Conservation (phyloP, 1,284 basidiomycete genomes). For the Irpex rosettiformis region DNA sequence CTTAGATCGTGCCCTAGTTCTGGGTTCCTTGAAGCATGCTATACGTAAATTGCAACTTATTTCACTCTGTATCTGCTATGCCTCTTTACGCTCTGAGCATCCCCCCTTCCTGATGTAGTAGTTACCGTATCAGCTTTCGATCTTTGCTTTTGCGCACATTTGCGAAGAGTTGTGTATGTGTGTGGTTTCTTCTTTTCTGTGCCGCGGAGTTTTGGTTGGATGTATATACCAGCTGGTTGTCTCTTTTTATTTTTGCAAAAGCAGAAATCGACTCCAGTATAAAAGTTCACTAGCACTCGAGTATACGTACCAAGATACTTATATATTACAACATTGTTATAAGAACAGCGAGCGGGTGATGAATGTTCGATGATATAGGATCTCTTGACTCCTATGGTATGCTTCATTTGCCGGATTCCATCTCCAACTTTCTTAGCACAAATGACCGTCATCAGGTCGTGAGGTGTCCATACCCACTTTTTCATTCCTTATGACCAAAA, state of each 20-base stretch:
- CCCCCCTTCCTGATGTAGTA: too few relatives aligned
- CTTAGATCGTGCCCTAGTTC: neutral
- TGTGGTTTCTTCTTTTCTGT: neutral
- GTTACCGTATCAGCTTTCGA: neutral
- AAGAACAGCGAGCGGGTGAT: neutral
- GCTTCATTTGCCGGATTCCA: too few relatives aligned
- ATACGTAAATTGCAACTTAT: too few relatives aligned
- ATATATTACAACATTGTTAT: neutral
- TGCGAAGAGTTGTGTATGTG: neutral
- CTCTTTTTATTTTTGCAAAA: neutral
- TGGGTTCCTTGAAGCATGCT: too few relatives aligned
- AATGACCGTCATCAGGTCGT: too few relatives aligned
- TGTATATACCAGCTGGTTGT: neutral
- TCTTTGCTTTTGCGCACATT: neutral
- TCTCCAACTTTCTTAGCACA: too few relatives aligned
- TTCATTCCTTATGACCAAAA: conserved; percentile 16
- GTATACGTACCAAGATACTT: neutral
- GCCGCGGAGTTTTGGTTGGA: neutral
- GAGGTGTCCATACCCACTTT: too few relatives aligned
- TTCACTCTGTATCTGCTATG: too few relatives aligned
- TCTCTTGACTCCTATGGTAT: too few relatives aligned
- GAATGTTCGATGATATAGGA: too few relatives aligned
- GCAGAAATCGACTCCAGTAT: too few relatives aligned
- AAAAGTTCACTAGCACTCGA: neutral
- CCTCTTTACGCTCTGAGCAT: too few relatives aligned